Base-by-base conservation (phyloP, 2,329 filamentous ascomycete species). In the Endocalyx cinctus region DNA sequence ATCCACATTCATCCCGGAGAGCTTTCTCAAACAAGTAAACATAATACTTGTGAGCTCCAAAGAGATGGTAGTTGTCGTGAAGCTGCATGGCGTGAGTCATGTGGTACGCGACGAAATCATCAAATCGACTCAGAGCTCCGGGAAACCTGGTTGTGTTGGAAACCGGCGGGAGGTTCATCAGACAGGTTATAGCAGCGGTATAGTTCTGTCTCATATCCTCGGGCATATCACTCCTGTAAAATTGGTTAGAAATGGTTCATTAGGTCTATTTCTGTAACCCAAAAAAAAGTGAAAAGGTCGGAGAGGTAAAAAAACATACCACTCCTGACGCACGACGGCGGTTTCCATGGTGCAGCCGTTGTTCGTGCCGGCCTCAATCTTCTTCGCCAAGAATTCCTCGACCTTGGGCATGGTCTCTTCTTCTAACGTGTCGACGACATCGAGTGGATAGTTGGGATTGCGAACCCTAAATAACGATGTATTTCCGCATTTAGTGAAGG, bases 1-100 rank as follows among this genome's bases (percentile, higher is more conserved):
- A 58, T 2, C 50, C 50, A 35, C 52, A 58, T 32, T 59, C 57
- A 4, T 59, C 39, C 5, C 57, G 52, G 6, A 59, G 48, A 2
- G 55, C 53, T 16, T 53, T 37, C 44, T 59, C 57, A 33, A 48
- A 59, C 10, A 48, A 32, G 37, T 38, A 55, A 27, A 54, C 47
- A 34, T 50, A 59, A 36, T 58, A 57, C 17, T 50, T 48, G 34
- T 58, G 55, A 12, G 51, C 51, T 12, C 43, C 43, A 17, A 54
- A 49, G 25, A 54, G 36, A 27, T 51, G 44, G n/a, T 43, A 27
- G 15, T 48, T 54, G 17, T 46, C 47, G 34, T 54, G 51, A 23
- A 52, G 41, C 17, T 50, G 40, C 45, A 47, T 52, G 25, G 52
- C 49, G 18, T 48, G 44, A 7, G 47, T 52, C 48, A 52, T 54